Evolutionary conservation across 192 early-diverging fungal genomes (phyloP).

Genomic region (Phycomyces nitens): DNA sequence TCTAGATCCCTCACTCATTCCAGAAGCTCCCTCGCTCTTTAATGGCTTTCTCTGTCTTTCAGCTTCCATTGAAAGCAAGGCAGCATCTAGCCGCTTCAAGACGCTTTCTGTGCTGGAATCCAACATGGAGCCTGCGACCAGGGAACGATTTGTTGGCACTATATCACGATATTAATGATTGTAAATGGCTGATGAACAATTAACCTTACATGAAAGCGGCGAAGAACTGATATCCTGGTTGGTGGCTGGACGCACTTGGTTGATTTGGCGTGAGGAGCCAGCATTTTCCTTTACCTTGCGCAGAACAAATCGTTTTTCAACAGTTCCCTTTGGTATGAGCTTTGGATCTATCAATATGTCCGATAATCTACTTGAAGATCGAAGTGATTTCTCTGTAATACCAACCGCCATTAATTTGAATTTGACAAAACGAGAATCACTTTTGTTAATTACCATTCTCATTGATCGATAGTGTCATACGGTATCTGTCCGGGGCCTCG

Average conservation of each 20-base stretch:
- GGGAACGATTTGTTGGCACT: not conserved
- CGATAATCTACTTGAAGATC: slow-evolving; percentile 5
- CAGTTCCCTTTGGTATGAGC: slow-evolving; percentile 22
- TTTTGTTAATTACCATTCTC: slow-evolving; percentile 4
- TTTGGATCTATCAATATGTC: slow-evolving; percentile 18
- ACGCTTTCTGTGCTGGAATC: slow-evolving; percentile 12
- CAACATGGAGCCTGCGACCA: not conserved
- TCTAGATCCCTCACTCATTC: not conserved
- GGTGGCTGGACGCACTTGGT: not conserved
- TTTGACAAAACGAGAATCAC: no score
- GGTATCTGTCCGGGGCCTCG: not conserved
- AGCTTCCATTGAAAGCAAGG: slow-evolving; percentile 15
- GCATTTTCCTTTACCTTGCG: not conserved
- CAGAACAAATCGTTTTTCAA: slow-evolving; percentile 26
- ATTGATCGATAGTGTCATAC: slow-evolving; percentile 12
- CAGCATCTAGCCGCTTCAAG: slow-evolving; percentile 17
- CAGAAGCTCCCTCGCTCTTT: not conserved
- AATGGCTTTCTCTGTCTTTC: slow-evolving; percentile 3
- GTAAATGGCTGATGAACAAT: no score
- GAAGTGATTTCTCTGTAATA: slow-evolving; percentile 16
- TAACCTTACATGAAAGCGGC: not conserved
- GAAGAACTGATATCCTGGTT: not conserved
- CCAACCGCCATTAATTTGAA: no score
- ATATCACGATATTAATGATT: no score
- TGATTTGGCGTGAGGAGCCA: not conserved